Evolutionary conservation across 2,329 filamentous ascomycete species (phyloP).

Genomic region (Colletotrichum sojae): DNA sequence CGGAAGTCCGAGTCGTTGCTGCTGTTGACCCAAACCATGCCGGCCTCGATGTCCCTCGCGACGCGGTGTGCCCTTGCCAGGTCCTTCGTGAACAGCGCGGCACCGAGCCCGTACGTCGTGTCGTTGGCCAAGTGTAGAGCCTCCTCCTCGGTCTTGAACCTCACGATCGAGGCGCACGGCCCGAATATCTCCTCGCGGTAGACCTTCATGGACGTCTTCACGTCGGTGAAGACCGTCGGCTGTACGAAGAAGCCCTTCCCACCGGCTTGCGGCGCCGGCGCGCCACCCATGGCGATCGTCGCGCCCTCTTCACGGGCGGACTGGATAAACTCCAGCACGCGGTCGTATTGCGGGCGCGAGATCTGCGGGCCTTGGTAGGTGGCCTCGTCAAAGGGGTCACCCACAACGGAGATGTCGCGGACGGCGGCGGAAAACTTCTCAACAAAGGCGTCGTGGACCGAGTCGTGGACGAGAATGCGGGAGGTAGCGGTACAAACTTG

Average conservation of each 20-base stretch:
- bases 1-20: constrained; percentile 50
- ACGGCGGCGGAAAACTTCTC: constrained; percentile 72
- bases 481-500: constrained; percentile 74
- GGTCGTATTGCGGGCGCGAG: constrained; percentile 74
- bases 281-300: constrained; percentile 62
- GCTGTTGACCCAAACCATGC: constrained; percentile 60
- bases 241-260: constrained; percentile 55
- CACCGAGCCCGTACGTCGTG: constrained; percentile 68
- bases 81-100: constrained; percentile 70
- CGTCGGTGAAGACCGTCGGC: constrained; percentile 48
- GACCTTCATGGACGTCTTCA: constrained; percentile 46
- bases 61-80: constrained; percentile 57
- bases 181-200: constrained; percentile 52
- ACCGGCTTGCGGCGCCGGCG: constrained; percentile 56
- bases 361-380: constrained; percentile 80
- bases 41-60: constrained; percentile 67
- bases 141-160: constrained; percentile 51
- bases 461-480: constrained; percentile 71
- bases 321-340: constrained; percentile 76
- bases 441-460: constrained; percentile 72
- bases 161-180: constrained; percentile 46
- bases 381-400: constrained; percentile 73
- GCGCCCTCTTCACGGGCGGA: constrained; percentile 74
- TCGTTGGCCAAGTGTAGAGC: constrained; percentile 54
- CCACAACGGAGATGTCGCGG: constrained; percentile 68